phyloP scores from a whole-genome alignment of 179 eudicot genomes.

The Beta corolliflora region DNA sequence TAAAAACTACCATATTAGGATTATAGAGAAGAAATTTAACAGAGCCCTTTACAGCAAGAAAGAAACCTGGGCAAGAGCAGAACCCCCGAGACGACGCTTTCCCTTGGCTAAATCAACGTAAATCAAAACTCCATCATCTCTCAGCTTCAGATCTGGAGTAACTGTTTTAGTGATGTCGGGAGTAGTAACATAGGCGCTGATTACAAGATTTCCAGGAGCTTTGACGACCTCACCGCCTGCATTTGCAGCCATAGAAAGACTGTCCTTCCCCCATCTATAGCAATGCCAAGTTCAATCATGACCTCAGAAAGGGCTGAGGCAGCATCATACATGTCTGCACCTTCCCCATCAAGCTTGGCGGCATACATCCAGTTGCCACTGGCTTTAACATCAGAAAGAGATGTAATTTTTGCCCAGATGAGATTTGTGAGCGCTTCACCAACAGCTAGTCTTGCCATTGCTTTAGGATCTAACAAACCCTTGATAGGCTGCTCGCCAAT shows the following conservation, averaged over 20 bases:
- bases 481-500: constrained; percentile 95
- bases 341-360: constrained; percentile 87
- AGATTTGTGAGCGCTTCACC: constrained; percentile 95
- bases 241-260: constrained; percentile 93
- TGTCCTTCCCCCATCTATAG: constrained; percentile 94
- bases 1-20: background rate
- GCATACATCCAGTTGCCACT: constrained; percentile 99
- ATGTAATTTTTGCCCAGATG: constrained; percentile 85
- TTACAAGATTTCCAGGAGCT: constrained; percentile 93
- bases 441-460: constrained; percentile 88
- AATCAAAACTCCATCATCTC: constrained; percentile 68
- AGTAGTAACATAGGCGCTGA: constrained; percentile 80
- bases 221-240: constrained; percentile 83
- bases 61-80: constrained; percentile 81
- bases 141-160: constrained; percentile 90
- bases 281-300: constrained; percentile 90
- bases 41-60: background rate
- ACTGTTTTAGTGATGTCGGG: constrained; percentile 92
- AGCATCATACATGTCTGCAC: constrained; percentile 93
- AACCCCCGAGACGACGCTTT: constrained; percentile 83
- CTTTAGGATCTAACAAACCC: constrained; percentile 82
- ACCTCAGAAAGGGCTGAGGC: constrained; percentile 76
- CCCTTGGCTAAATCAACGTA: constrained; percentile 84
- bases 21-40: background rate
- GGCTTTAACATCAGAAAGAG: constrained; percentile 85